A percentile compares a stretch with the other conserved stretches of the same genome.
phyloP scores from a whole-genome alignment of 1,284 basidiomycete genomes.

The Leccinum griseonigrum region DNA sequence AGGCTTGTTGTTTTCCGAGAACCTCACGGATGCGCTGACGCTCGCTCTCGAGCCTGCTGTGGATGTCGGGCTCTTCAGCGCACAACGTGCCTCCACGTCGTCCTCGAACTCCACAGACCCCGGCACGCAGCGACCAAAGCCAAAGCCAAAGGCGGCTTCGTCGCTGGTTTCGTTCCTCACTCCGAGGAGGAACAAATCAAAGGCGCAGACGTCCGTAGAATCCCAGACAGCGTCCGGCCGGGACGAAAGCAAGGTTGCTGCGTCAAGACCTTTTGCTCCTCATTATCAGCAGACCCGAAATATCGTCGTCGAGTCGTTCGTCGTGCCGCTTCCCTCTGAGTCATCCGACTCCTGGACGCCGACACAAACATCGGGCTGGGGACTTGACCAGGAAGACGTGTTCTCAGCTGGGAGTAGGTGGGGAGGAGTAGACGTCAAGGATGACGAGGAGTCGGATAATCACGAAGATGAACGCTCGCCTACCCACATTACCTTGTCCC shows the following conservation, averaged over 20 bases:
- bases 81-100: constrained; percentile 19
- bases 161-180: constrained; percentile 78
- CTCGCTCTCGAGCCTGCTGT: constrained; percentile 62
- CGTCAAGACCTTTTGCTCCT: constrained; percentile 77
- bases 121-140: constrained; percentile 39
- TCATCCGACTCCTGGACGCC: constrained; percentile 62
- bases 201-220: constrained; percentile 36
- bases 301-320: constrained; percentile 70
- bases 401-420: constrained; percentile 55
- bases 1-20: constrained; percentile 90
- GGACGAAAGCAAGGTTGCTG: constrained; percentile 41
- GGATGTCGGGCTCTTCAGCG: constrained; percentile 35
- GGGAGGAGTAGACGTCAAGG: constrained; percentile 41
- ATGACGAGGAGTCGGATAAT: constrained; percentile 28
- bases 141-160: constrained; percentile 57
- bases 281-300: constrained; percentile 82
- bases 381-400: constrained; percentile 63
- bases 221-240: constrained; percentile 43
- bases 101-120: constrained; percentile 27
- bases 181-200: constrained; percentile 62
- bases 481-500: constrained; percentile 69
- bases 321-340: constrained; percentile 52
- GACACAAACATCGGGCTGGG: constrained; percentile 49
- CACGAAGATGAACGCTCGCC: constrained; percentile 30
- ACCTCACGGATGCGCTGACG: constrained; percentile 86